A percentile compares a stretch with the other conserved stretches of the same genome.
These are phyloP conservation scores for Populus hybrid DNA, from an alignment of 441 rosid species.

Conservation along the genomic window DNA sequence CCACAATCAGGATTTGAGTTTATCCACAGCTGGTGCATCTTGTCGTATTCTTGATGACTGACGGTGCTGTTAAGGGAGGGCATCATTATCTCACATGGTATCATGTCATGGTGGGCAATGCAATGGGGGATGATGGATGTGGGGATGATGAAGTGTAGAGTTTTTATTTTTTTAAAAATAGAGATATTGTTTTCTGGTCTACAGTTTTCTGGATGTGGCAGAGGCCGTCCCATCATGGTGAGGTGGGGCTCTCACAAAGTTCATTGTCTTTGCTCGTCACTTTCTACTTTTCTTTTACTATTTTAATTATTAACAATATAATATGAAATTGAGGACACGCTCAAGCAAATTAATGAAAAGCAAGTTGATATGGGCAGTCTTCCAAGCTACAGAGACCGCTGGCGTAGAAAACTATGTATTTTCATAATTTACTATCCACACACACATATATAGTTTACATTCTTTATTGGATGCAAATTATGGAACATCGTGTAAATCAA, in stretches of 20 bases:
- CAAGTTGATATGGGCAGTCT: neutral
- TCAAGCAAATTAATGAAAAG: neutral
- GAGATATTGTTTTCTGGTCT: neutral
- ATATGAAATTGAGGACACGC: neutral
- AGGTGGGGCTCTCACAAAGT: slow-evolving; percentile 7
- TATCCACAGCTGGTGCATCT: neutral
- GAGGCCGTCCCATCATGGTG: slow-evolving; percentile 20
- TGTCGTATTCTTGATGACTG: neutral
- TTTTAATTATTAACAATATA: neutral
- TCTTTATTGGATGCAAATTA: no score
- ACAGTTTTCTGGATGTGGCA: neutral
- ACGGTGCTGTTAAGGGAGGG: slow-evolving; percentile 15
- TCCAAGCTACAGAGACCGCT: no score
- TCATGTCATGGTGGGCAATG: neutral
- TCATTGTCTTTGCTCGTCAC: slow-evolving; percentile 13
- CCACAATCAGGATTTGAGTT: no score
- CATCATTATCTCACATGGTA: neutral
- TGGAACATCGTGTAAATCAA: no score
- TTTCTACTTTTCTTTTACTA: neutral
- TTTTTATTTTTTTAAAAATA: neutral
- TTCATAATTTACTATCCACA: no score
- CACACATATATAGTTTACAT: no score
- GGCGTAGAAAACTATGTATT: no score
- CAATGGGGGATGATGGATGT: neutral
- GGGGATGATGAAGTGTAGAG: neutral